These are phyloP conservation scores for Psilocybe cyanescens DNA, from an alignment of 768 basidiomycete genomes.

Conservation along the genomic window DNA sequence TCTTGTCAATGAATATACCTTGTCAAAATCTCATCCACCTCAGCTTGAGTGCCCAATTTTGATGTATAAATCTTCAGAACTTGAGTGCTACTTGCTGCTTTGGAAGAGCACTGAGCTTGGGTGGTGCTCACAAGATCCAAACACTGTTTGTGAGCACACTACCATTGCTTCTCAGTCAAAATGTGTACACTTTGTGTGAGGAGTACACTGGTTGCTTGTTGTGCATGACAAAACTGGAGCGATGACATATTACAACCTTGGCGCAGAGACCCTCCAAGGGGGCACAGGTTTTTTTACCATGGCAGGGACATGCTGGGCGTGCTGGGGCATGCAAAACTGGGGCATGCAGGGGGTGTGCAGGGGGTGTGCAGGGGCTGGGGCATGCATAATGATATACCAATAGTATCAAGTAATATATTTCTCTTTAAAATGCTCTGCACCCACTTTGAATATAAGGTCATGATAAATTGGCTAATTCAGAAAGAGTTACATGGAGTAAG, in stretches of 20 bases:
- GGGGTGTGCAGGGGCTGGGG: no score
- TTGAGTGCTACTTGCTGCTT: slow-evolving; percentile 2
- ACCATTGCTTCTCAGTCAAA: background rate
- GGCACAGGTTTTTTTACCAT: no score
- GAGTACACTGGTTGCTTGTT: slow-evolving; percentile 15
- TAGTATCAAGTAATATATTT: no score
- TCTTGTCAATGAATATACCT: background rate
- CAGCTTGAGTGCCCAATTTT: background rate
- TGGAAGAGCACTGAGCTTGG: background rate
- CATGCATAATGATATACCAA: no score
- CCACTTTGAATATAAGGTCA: no score
- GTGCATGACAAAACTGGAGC: background rate
- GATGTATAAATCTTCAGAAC: background rate
- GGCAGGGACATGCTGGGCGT: no score
- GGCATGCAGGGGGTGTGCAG: no score
- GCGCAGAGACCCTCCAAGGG: background rate
- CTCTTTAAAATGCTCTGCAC: no score
- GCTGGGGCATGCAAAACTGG: no score
- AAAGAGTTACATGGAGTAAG: no score
- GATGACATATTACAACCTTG: slow-evolving; percentile 10
- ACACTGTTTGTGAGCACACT: background rate
- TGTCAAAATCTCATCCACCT: background rate
- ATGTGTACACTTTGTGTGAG: slow-evolving; percentile 4
- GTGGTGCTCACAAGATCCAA: background rate
- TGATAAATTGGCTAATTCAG: no score